Conservation (phyloP, 345 rosid species). For the Xanthoceras sorbifolium region DNA sequence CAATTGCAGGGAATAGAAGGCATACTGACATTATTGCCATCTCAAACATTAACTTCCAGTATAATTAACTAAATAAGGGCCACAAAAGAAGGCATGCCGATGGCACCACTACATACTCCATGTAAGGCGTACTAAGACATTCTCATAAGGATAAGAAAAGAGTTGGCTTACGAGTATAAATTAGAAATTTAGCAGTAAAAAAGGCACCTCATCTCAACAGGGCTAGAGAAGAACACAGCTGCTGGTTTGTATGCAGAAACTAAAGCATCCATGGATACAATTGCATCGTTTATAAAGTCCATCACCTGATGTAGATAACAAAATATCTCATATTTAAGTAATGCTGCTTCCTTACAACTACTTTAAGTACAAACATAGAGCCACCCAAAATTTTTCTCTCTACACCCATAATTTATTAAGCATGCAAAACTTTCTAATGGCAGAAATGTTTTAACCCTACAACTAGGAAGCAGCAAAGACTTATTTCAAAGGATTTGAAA, state of each 20-base stretch:
- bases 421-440: background rate
- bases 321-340: background rate
- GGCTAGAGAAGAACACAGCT: conserved; percentile 64
- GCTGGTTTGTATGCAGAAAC: conserved; percentile 67
- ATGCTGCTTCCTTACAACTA: conserved; percentile 8
- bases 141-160: too few species aligned
- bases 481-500: too few species aligned
- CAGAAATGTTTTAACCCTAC: conserved; percentile 4
- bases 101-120: background rate
- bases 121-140: background rate
- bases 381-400: background rate
- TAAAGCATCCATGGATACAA: conserved; percentile 86
- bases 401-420: background rate
- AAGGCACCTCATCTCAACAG: conserved; percentile 74
- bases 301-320: conserved; percentile 57
- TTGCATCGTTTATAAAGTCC: conserved; percentile 96
- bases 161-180: background rate
- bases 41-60: background rate
- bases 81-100: background rate
- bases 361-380: background rate
- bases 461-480: background rate
- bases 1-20: background rate
- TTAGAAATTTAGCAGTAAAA: conserved; percentile 17
- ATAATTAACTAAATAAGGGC: background rate
- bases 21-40: background rate